These are phyloP conservation scores for Hericium erinaceus DNA, from an alignment of 768 basidiomycete genomes.

Conservation along the genomic window DNA sequence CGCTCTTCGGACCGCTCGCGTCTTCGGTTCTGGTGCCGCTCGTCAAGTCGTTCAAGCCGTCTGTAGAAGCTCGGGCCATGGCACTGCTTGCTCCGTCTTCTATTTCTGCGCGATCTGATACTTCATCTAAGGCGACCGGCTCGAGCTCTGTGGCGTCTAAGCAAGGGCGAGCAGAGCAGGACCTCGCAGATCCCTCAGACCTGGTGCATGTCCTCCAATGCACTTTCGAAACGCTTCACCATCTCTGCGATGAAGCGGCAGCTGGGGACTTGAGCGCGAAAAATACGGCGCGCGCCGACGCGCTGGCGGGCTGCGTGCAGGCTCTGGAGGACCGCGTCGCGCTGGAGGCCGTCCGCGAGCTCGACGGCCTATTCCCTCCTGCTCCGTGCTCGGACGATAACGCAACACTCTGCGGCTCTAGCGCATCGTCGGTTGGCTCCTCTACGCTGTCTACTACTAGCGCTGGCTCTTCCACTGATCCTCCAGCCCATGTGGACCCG, in stretches of 20 bases:
- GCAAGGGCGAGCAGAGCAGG: background rate
- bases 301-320: background rate
- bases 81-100: background rate
- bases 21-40: background rate
- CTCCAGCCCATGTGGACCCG: background rate
- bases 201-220: background rate
- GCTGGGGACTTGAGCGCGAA: background rate
- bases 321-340: background rate
- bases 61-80: background rate
- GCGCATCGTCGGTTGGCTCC: background rate
- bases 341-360: background rate
- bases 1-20: constrained; percentile 1
- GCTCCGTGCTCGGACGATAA: background rate
- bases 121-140: background rate
- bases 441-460: background rate
- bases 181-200: background rate
- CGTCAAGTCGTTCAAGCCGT: background rate
- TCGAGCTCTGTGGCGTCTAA: background rate
- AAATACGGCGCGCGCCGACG: background rate
- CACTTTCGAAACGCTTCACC: background rate
- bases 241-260: no score
- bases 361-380: background rate
- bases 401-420: background rate
- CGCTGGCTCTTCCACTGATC: background rate
- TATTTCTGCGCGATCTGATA: background rate